A percentile compares a stretch with the other conserved stretches of the same genome.
Conservation (phyloP, 2,329 filamentous ascomycete genomes). For the Aciculosporium take region DNA sequence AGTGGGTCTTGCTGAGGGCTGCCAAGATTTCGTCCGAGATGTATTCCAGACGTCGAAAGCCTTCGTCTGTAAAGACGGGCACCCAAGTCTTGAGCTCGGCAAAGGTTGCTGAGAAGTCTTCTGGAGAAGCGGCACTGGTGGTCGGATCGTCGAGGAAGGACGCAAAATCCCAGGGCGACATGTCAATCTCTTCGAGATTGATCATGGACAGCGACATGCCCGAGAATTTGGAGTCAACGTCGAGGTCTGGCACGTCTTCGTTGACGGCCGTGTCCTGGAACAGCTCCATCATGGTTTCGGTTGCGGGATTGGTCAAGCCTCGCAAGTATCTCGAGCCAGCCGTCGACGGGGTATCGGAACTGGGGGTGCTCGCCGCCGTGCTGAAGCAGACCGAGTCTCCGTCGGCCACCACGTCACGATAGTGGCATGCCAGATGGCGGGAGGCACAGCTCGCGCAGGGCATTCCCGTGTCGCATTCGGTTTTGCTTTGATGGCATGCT, state of each 20-base stretch:
- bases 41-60: too few relatives aligned
- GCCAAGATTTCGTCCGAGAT: too few relatives aligned
- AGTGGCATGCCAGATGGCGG: conserved; percentile 8
- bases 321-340: not conserved
- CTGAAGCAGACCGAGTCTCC: not conserved
- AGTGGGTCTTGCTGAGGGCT: too few relatives aligned
- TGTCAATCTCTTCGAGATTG: too few relatives aligned
- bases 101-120: too few relatives aligned
- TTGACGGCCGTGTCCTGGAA: conserved; percentile 4
- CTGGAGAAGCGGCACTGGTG: too few relatives aligned
- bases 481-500: conserved; percentile 15
- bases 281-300: conserved; percentile 4
- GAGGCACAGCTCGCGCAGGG: conserved; percentile 14
- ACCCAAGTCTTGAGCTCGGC: too few relatives aligned
- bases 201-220: too few relatives aligned
- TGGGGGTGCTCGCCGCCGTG: not conserved
- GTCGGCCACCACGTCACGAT: not conserved
- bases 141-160: too few relatives aligned
- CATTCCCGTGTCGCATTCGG: conserved; percentile 12
- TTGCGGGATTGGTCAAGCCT: conserved; percentile 4
- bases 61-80: too few relatives aligned
- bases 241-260: conserved; percentile 4
- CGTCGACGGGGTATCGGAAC: not conserved
- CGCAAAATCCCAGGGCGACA: too few relatives aligned
- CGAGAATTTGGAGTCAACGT: not conserved